A percentile compares a stretch with the other conserved stretches of the same genome.
phyloP scores from a whole-genome alignment of 176 grass and related monocot genomes.

The Musa acuminata region DNA sequence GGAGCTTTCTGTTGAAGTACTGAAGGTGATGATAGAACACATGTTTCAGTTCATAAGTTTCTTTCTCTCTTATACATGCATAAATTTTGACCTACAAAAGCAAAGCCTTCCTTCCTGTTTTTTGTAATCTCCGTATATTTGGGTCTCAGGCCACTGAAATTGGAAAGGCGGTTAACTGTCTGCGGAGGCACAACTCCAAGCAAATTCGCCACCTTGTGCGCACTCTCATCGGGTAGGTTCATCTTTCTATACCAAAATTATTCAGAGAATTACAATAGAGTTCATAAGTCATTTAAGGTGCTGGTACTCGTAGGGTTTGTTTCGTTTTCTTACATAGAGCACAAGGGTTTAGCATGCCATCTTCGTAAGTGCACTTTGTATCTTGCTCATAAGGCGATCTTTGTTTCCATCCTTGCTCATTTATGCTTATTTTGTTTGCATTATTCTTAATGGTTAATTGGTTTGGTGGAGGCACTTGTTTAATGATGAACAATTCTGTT shows the following conservation, averaged over 20 bases:
- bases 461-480: no score
- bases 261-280: no score
- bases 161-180: slow-evolving; percentile 40
- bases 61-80: neutral
- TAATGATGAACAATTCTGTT: no score
- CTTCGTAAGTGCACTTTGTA: neutral
- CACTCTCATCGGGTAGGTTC: slow-evolving; percentile 54
- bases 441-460: no score
- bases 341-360: no score
- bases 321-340: no score
- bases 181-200: slow-evolving; percentile 52
- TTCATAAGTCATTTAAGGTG: no score
- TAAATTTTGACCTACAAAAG: neutral
- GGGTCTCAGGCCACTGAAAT: slow-evolving; percentile 43
- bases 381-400: neutral
- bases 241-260: neutral
- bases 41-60: no score
- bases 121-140: slow-evolving; percentile 12
- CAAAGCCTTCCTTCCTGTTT: neutral
- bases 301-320: no score
- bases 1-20: slow-evolving; percentile 41
- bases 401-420: no score
- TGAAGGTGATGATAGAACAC: slow-evolving; percentile 30
- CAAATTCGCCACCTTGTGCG: slow-evolving; percentile 54
- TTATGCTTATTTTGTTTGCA: no score